These are phyloP conservation scores for Pseudogymnoascus sp. DNA, from an alignment of 2,329 filamentous ascomycete species.

Conservation along the genomic window DNA sequence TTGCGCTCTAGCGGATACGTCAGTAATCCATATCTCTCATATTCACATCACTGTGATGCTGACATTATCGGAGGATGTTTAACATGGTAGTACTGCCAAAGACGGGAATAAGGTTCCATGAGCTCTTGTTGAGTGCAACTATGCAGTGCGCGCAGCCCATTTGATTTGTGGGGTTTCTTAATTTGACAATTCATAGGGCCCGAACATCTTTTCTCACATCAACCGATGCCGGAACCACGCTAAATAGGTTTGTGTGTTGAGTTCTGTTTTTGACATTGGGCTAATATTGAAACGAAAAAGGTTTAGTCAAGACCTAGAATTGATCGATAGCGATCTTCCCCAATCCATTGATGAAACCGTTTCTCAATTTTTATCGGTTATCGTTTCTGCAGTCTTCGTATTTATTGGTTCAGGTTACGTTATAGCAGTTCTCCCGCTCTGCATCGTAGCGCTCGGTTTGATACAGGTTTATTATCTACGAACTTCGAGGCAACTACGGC, in stretches of 20 bases:
- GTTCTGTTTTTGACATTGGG: neutral
- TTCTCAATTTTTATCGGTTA: neutral
- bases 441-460: neutral
- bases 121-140: neutral
- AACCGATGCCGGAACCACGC: slow-evolving; percentile 37
- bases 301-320: slow-evolving; percentile 39
- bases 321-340: slow-evolving; percentile 26
- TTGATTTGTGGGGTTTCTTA: neutral
- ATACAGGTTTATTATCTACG: slow-evolving; percentile 37
- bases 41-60: neutral
- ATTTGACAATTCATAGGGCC: slow-evolving; percentile 34
- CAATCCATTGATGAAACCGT: neutral
- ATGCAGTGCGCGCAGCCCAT: neutral
- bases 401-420: neutral
- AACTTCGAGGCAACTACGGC: slow-evolving; percentile 40
- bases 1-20: neutral
- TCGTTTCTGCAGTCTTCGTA: neutral
- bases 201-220: slow-evolving; percentile 37
- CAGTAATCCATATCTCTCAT: neutral
- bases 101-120: neutral
- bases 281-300: slow-evolving; percentile 16
- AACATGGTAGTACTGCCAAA: neutral
- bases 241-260: slow-evolving; percentile 34
- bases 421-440: neutral
- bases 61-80: neutral